A percentile compares a stretch with the other conserved stretches of the same genome.
Conservation (phyloP, 176 grass and related monocot genomes). For the bread wheat (Triticum aestivum) region DNA sequence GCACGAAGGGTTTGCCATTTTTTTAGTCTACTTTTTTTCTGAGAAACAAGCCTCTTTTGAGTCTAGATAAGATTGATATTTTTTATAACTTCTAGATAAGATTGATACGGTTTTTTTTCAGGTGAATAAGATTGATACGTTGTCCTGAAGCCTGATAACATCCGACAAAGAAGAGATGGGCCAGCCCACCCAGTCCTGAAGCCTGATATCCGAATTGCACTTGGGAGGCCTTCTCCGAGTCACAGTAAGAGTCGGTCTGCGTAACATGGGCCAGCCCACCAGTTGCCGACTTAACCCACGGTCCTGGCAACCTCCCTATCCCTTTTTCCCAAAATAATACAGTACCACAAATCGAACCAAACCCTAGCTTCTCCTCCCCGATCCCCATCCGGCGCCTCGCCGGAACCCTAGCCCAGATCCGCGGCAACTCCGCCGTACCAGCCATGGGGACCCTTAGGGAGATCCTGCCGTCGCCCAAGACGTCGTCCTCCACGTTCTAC, state of each 20-base stretch:
- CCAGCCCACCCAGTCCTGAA: no score
- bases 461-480: conserved; percentile 67
- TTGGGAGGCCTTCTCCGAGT: not conserved
- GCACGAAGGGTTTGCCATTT: no score
- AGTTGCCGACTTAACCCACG: not conserved
- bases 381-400: conserved; percentile 26
- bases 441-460: conserved; percentile 74
- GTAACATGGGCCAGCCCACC: not conserved
- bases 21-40: no score
- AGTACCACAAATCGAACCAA: conserved; percentile 21
- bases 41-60: no score
- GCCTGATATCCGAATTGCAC: no score
- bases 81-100: no score
- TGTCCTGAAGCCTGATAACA: no score
- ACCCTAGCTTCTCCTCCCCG: conserved; percentile 39
- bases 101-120: no score
- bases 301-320: not conserved
- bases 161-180: no score
- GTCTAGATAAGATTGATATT: no score
- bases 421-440: not conserved
- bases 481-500: conserved; percentile 50
- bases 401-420: conserved; percentile 48
- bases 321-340: conserved; percentile 1
- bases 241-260: not conserved
- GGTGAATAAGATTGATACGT: no score